A percentile compares a stretch with the other conserved stretches of the same genome.
Evolutionary conservation across 805 yeast genomes (phyloP).

Genomic region (Kuraishia floccosa): DNA sequence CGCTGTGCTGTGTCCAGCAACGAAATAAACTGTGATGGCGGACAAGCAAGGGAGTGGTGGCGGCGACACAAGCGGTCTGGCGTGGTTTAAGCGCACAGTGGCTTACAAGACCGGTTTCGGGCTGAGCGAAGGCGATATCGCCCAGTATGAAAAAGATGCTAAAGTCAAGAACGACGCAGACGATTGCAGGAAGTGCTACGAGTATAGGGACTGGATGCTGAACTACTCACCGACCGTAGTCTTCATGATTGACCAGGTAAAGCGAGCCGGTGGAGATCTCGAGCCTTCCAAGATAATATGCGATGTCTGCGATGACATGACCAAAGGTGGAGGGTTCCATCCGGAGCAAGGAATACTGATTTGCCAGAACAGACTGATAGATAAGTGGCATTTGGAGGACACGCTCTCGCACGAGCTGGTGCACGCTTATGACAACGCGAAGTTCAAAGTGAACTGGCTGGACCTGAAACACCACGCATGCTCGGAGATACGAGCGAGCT

Average conservation of each 20-base stretch:
- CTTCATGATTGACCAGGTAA: constrained; percentile 79
- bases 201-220: constrained; percentile 71
- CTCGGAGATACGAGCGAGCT: constrained; percentile 89
- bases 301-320: constrained; percentile 71
- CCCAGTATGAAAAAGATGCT: constrained; percentile 46
- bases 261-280: constrained; percentile 41
- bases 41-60: too few relatives aligned
- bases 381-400: constrained; percentile 79
- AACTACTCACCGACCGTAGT: constrained; percentile 73
- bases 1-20: too few relatives aligned
- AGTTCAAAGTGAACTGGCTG: constrained; percentile 79
- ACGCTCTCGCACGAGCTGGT: constrained; percentile 86
- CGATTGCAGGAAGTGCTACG: constrained; percentile 63
- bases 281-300: constrained; percentile 51
- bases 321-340: constrained; percentile 82
- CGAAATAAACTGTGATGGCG: too few relatives aligned
- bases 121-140: constrained; percentile 34
- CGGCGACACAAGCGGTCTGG: constrained; percentile 28
- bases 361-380: constrained; percentile 71
- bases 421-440: constrained; percentile 85
- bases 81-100: constrained; percentile 74
- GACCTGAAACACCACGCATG: constrained; percentile 92
- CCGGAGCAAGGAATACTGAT: constrained; percentile 80
- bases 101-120: constrained; percentile 67
- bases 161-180: constrained; percentile 28